These are phyloP conservation scores for Sporothrix pseudoabietina DNA, from an alignment of 2,329 filamentous ascomycete genomes.

Conservation along the genomic window DNA sequence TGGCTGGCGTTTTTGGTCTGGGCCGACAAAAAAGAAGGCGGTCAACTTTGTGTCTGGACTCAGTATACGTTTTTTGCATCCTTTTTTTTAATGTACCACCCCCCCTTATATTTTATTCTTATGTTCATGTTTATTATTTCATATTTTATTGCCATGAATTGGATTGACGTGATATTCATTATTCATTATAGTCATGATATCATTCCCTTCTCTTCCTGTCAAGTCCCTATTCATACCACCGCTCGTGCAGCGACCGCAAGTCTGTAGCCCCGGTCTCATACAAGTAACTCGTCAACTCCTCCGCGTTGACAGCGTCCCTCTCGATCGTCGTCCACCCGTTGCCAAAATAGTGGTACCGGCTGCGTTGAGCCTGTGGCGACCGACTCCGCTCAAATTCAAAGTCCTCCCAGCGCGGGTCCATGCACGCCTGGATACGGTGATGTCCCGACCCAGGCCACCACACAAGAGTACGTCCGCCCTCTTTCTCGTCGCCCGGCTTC, in stretches of 20 bases:
- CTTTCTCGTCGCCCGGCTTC: background rate
- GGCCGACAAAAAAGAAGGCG: background rate
- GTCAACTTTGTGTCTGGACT: background rate
- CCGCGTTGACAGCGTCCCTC: background rate
- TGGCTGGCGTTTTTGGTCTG: constrained; percentile 11
- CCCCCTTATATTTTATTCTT: background rate
- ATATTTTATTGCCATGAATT: background rate
- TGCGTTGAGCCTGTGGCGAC: background rate
- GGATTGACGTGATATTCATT: background rate
- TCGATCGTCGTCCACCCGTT: constrained; percentile 29
- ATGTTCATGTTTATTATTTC: background rate
- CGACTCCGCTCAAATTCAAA: constrained; percentile 27
- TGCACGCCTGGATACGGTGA: constrained; percentile 24
- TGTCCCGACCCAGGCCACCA: constrained; percentile 34
- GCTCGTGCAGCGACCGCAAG: constrained; percentile 13
- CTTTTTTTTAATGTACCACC: background rate
- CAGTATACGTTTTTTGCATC: background rate
- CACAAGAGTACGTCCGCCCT: constrained; percentile 27
- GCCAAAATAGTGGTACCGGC: constrained; percentile 30
- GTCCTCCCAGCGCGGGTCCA: constrained; percentile 33
- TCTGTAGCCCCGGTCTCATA: background rate
- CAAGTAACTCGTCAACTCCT: background rate
- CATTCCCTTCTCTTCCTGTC: background rate
- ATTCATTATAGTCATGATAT: background rate
- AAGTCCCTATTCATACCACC: constrained; percentile 19